Conservation (phyloP, 2,329 filamentous ascomycete species). For the Aspergillus uvarum region DNA sequence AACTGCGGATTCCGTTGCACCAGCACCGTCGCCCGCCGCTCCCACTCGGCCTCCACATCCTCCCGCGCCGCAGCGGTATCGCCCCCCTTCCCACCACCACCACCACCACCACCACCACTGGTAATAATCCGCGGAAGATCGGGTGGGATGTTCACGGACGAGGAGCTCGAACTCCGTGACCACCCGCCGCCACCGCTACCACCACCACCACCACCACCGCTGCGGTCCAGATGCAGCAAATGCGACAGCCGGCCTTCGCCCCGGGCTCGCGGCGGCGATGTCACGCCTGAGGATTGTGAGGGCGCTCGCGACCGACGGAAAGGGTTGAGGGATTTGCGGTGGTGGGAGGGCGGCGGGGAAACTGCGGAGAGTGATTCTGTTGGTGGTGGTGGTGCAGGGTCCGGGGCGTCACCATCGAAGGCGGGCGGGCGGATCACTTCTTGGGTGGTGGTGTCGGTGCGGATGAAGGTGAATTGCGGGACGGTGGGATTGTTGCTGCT, state of each 20-base stretch:
- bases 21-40: slow-evolving; percentile 86
- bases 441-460: slow-evolving; percentile 76
- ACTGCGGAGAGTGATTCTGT: slow-evolving; percentile 21
- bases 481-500: slow-evolving; percentile 30
- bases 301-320: slow-evolving; percentile 33
- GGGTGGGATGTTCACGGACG: slow-evolving; percentile 69
- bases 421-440: slow-evolving; percentile 73
- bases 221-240: slow-evolving; percentile 35
- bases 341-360: slow-evolving; percentile 32
- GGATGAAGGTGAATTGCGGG: slow-evolving; percentile 78
- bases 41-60: slow-evolving; percentile 76
- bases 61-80: slow-evolving; percentile 37
- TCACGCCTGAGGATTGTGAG: slow-evolving; percentile 24
- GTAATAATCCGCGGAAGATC: slow-evolving; percentile 73
- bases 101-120: slow-evolving; percentile 33
- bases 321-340: slow-evolving; percentile 32
- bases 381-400: slow-evolving; percentile 6
- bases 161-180: slow-evolving; percentile 32
- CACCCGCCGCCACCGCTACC: neutral
- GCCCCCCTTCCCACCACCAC: slow-evolving; percentile 34
- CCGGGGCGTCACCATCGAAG: slow-evolving; percentile 46
- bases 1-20: slow-evolving; percentile 58
- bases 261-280: slow-evolving; percentile 27
- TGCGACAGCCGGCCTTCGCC: slow-evolving; percentile 36
- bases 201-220: neutral